Conservation (phyloP, 2,329 filamentous ascomycete genomes). For the Beauveria scarabaeidicola region DNA sequence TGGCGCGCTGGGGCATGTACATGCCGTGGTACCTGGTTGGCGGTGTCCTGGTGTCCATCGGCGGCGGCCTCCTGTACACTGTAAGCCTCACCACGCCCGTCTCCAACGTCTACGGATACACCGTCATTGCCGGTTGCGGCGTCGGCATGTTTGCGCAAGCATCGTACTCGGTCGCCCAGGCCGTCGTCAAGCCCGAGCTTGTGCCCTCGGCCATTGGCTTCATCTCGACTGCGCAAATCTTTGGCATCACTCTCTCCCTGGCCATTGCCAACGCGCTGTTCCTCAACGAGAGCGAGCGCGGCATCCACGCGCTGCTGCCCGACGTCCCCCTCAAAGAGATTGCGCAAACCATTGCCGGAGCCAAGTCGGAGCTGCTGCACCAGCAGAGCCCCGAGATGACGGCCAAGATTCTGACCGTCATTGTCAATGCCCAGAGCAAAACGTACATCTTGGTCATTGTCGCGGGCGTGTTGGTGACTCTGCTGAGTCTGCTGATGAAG, state of each 20-base stretch:
- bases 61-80: slow-evolving; percentile 20
- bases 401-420: slow-evolving; percentile 17
- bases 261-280: slow-evolving; percentile 28
- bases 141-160: slow-evolving; percentile 27
- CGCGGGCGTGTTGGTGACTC: background rate
- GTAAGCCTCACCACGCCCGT: slow-evolving; percentile 8
- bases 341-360: slow-evolving; percentile 18
- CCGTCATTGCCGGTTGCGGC: slow-evolving; percentile 31
- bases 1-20: slow-evolving; percentile 29
- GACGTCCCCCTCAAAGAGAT: slow-evolving; percentile 17
- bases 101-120: slow-evolving; percentile 25
- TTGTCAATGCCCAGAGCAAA: slow-evolving; percentile 16
- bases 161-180: slow-evolving; percentile 27
- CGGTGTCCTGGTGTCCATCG: slow-evolving; percentile 25
- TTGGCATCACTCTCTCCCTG: slow-evolving; percentile 24
- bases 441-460: slow-evolving; percentile 17
- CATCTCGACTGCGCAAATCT: slow-evolving; percentile 26
- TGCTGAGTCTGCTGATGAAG: background rate
- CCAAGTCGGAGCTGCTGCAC: slow-evolving; percentile 10
- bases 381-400: slow-evolving; percentile 14
- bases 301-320: slow-evolving; percentile 13
- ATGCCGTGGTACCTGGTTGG: slow-evolving; percentile 31
- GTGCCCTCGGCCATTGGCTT: slow-evolving; percentile 25
- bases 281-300: slow-evolving; percentile 19
- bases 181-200: slow-evolving; percentile 20